Base-by-base conservation (phyloP, 441 rosid species). In the Corymbia citriodora region DNA sequence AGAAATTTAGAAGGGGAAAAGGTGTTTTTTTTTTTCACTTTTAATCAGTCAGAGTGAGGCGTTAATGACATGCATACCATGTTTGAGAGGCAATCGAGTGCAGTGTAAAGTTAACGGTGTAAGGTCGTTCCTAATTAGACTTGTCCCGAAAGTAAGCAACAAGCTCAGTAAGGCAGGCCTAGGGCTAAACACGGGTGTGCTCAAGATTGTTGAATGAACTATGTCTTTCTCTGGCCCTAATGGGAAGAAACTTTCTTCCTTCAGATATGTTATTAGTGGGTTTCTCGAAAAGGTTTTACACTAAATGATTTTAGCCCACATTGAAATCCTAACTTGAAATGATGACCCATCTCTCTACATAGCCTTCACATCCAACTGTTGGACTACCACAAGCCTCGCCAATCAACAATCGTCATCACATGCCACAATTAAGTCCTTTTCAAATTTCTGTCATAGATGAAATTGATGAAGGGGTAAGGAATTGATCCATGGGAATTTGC, bases 241-340 rank as follows among this genome's bases (percentile, higher is more conserved):
- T 14, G 0, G 14, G 25, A 40, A 74, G n/a, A 74, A 74, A 74
- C 52, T 79, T 48, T 23, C 52, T 52, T 40, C n/a, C 52, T 40
- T 74, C n/a, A 74, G 21, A 21, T 27, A 61, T 12, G 8, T 18
- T 55, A 31, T 31, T 16, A 17, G 17, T 17, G 36, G 18, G 79
- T 31, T 63, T 31, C 33, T 2, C 9, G 14, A 59, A 10, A 25
- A 10, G 0, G 0, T 2, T 59, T 59, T 59, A 16, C 45, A 8
- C 45, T 0, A 68, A 33, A 68, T 31, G 23, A 4, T 45, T 16
- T 68, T 8, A 8, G 16, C 40, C 79, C 79, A 31, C 36, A 68
- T 68, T 68, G 36, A 68, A 31, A 68, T 31, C 79, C 79, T 31
- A 68, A 31, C 40, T 40, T 68, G 0, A 68, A 23, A 59, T 59